phyloP scores from a whole-genome alignment of 163 green algal species.

The Chlamydomonas reinhardtii region DNA sequence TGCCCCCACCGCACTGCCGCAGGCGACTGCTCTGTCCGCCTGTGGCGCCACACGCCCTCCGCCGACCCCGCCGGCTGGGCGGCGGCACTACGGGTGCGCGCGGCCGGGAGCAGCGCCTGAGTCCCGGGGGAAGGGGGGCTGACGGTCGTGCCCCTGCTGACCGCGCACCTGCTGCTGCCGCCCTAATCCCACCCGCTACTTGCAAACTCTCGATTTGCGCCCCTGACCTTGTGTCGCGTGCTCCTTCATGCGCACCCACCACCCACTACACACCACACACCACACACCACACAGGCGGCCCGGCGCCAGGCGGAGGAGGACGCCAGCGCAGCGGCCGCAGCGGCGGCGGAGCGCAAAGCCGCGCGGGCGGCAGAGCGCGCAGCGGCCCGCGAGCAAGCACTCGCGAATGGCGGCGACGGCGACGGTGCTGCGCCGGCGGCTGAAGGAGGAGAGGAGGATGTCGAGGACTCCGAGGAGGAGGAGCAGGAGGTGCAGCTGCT shows the following conservation, averaged over 20 bases:
- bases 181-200: too few relatives aligned
- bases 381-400: background rate
- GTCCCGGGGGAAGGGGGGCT: too few relatives aligned
- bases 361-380: background rate
- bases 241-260: too few relatives aligned
- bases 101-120: too few relatives aligned
- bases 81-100: background rate
- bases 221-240: background rate
- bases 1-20: background rate
- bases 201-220: too few relatives aligned
- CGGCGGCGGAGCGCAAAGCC: too few relatives aligned
- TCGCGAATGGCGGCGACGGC: too few relatives aligned
- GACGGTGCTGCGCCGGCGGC: too few relatives aligned
- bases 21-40: constrained; percentile 13
- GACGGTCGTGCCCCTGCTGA: too few relatives aligned
- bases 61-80: background rate
- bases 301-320: background rate
- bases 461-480: background rate
- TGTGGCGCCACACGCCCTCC: constrained; percentile 14
- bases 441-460: background rate
- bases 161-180: too few relatives aligned
- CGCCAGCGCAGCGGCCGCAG: background rate
- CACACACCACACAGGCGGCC: background rate
- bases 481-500: background rate
- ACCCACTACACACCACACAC: background rate